Evolutionary conservation across 441 rosid species (phyloP).

Genomic region (Hura crepitans): DNA sequence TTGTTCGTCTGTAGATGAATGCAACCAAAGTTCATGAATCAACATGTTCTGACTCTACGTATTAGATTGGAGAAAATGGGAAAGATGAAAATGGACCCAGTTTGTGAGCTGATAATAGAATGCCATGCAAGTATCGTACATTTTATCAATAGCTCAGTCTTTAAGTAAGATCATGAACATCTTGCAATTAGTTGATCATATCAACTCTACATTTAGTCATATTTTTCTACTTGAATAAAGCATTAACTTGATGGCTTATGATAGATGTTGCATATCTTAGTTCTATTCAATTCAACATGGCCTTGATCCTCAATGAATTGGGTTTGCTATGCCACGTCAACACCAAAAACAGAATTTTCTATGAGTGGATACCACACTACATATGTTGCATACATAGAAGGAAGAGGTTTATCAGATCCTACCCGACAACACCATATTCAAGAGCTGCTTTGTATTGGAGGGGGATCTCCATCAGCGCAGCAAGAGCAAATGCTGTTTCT

Average conservation of each 20-base stretch:
- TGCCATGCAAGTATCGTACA: no score
- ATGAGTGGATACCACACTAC: not conserved
- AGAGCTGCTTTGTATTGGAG: constrained; percentile 61
- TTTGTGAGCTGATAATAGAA: no score
- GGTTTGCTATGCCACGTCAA: no score
- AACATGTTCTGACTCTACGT: not conserved
- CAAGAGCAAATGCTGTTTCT: constrained; percentile 82
- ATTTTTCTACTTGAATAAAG: not conserved
- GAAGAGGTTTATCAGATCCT: constrained; percentile 20
- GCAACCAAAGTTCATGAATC: not conserved
- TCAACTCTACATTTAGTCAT: not conserved
- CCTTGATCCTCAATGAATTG: not conserved
- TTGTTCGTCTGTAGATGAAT: constrained; percentile 34
- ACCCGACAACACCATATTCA: constrained; percentile 61
- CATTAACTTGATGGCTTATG: not conserved
- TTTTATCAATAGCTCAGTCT: no score
- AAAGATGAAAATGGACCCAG: not conserved
- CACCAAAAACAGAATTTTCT: not conserved
- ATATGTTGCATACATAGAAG: not conserved
- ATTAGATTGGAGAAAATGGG: not conserved
- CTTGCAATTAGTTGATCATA: not conserved
- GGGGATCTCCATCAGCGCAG: constrained; percentile 91
- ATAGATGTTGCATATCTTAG: not conserved
- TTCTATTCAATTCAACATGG: not conserved
- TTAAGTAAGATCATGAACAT: no score